These are phyloP conservation scores for Linnemannia elongata DNA, from an alignment of 192 early-diverging fungal species.

Conservation along the genomic window DNA sequence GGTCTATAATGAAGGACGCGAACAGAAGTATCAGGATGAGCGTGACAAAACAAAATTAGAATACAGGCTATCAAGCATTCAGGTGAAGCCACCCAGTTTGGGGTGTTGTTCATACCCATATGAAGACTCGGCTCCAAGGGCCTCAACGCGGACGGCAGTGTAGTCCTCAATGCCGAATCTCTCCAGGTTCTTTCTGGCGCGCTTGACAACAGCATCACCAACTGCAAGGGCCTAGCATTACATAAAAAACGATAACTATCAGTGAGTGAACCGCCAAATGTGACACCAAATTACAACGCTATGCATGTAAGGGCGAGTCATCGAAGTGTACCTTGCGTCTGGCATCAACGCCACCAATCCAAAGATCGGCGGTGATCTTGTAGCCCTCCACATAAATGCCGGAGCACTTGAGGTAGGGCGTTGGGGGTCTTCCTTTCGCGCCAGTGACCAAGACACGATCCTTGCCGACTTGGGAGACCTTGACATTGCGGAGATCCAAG, in stretches of 20 bases:
- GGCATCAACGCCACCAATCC: slow-evolving; percentile 74
- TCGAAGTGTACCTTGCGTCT: slow-evolving; percentile 60
- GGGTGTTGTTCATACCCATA: slow-evolving; percentile 66
- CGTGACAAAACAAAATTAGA: background rate
- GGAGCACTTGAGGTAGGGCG: slow-evolving; percentile 70
- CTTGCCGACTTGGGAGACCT: slow-evolving; percentile 64
- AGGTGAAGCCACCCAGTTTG: background rate
- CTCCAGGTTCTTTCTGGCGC: slow-evolving; percentile 60
- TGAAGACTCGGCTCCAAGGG: slow-evolving; percentile 69
- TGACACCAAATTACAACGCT: background rate
- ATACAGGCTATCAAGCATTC: background rate
- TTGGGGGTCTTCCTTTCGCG: slow-evolving; percentile 70
- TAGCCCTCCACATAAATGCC: slow-evolving; percentile 73
- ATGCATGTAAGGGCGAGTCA: background rate
- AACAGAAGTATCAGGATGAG: background rate
- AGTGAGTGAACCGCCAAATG: background rate
- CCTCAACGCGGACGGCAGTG: slow-evolving; percentile 67
- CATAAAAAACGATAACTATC: background rate
- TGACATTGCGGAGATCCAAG: slow-evolving; percentile 71
- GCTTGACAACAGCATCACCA: slow-evolving; percentile 67
- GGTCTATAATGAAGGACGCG: slow-evolving; percentile 6
- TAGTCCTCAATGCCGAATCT: slow-evolving; percentile 64
- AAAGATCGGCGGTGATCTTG: slow-evolving; percentile 69
- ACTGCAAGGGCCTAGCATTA: slow-evolving; percentile 62
- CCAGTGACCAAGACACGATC: slow-evolving; percentile 72